A percentile compares a stretch with the other conserved stretches of the same genome.
phyloP scores from a whole-genome alignment of 352 stramenopile species.

The Phytophthora lateralis region DNA sequence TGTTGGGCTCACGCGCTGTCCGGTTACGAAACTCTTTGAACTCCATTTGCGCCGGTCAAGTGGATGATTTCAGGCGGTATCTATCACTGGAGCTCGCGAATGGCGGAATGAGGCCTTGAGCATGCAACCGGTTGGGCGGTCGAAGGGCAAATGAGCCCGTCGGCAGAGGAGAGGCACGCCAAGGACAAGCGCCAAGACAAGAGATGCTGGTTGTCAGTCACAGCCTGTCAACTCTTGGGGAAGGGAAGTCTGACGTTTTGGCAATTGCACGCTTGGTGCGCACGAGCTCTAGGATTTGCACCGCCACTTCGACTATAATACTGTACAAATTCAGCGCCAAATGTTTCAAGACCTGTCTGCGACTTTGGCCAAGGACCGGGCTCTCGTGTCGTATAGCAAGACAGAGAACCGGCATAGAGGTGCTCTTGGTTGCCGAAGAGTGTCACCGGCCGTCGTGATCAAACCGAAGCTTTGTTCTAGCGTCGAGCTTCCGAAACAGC shows the following conservation, averaged over 20 bases:
- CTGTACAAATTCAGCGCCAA: conserved; percentile 18
- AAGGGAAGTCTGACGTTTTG: conserved; percentile 19
- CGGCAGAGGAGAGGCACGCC: conserved; percentile 13
- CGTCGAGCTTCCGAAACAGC: background rate
- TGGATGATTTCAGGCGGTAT: conserved; percentile 10
- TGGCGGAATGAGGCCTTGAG: conserved; percentile 27
- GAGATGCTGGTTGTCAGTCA: background rate
- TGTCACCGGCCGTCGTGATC: background rate
- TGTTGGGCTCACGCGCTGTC: conserved; percentile 24
- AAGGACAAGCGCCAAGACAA: background rate
- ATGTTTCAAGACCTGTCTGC: conserved; percentile 21
- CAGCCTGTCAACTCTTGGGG: background rate
- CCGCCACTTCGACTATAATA: conserved; percentile 8
- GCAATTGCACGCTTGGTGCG: conserved; percentile 30
- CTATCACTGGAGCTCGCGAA: conserved; percentile 10
- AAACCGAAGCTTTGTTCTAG: background rate
- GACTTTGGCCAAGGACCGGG: conserved; percentile 8
- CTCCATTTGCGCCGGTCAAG: conserved; percentile 14
- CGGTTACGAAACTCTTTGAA: conserved; percentile 33
- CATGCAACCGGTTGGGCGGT: background rate
- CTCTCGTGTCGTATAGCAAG: conserved; percentile 20
- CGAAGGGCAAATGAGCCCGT: conserved; percentile 8
- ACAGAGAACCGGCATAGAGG: conserved; percentile 15
- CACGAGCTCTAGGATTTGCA: conserved; percentile 29
- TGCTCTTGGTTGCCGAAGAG: background rate